Base-by-base conservation (phyloP, 1,139 yeast genomes). In the Kazachstania sp. region DNA sequence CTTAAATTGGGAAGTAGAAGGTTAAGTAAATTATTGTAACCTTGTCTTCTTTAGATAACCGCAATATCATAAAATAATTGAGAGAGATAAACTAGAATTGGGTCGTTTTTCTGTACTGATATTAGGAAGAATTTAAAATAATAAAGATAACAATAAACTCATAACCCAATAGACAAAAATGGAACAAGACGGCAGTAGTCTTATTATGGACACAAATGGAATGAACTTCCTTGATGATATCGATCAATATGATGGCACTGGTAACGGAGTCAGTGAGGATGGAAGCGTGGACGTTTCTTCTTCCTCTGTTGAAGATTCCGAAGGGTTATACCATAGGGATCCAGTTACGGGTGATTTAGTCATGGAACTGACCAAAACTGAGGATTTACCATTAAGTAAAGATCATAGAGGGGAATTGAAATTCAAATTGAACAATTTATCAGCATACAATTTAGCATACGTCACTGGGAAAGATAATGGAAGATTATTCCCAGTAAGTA, bases 361-460 rank as follows among this genome's bases (percentile, higher is more conserved):
- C 12, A 64, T 68, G 32, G 67, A 69, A 2, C 54, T 60, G 15
- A 61, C 68, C 32, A 55, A 49, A 19, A 51, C 52, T 3, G 49
- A 51, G 19, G 38, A 53, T 18, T 41, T 48, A 19, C 56, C 45
- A 51, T 66, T 43, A 52, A 61, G 20, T 52, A 51, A 13, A 54
- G 62, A 56, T 41, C 55, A 38, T 51, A 65, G 37, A 46, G 65
- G 26, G 65, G 71, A 67, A 8, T 53, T 77, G 37, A 70, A 69
- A 43, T 75, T 73, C 51, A 63, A 66, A 46, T 49, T 74, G 43
- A 69, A 68, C 45, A 73, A 77, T 2, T 61, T 70, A 16, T 59
- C 69, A 3, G 59, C 64, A 16, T 70, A 68, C 39, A 71, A 73
- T 26, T 64, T 66, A 51, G 70, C 73, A 18, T 71, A 70, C 59